These are phyloP conservation scores for Suillus sp. DNA, from an alignment of 768 basidiomycete species.

Conservation along the genomic window DNA sequence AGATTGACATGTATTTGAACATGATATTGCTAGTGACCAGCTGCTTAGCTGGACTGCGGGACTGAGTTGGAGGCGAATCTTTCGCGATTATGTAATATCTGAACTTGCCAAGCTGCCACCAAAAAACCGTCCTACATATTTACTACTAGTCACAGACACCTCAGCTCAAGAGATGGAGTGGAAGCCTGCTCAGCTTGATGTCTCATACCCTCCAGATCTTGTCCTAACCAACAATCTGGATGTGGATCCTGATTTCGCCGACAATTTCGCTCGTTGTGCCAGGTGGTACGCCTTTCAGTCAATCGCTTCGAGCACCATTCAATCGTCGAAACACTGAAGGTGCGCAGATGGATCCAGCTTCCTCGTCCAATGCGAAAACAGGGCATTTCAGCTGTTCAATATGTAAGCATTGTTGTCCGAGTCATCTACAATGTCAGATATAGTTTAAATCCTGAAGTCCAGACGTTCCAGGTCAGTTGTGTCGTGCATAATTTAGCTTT, in stretches of 20 bases:
- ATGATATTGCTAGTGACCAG: too few relatives aligned
- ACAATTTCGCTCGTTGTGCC: conserved; percentile 56
- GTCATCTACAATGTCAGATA: background rate
- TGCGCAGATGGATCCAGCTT: conserved; percentile 72
- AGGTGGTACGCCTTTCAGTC: conserved; percentile 49
- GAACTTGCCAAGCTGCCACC: background rate
- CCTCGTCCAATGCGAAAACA: conserved; percentile 72
- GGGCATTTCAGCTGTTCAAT: conserved; percentile 57
- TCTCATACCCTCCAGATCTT: conserved; percentile 21
- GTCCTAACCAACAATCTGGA: conserved; percentile 18
- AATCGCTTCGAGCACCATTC: background rate
- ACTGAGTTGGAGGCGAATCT: background rate
- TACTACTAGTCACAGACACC: background rate
- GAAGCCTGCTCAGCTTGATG: conserved; percentile 35
- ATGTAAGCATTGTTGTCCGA: conserved; percentile 35
- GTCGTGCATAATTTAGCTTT: too few relatives aligned
- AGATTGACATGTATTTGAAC: background rate
- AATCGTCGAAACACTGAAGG: conserved; percentile 42
- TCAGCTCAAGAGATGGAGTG: conserved; percentile 20
- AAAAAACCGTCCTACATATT: background rate
- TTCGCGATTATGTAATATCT: background rate
- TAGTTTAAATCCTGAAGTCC: background rate
- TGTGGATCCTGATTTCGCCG: conserved; percentile 25
- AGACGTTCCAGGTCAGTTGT: background rate
- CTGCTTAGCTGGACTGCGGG: too few relatives aligned